Evolutionary conservation across 495 filamentous ascomycete genomes (phyloP), one percentile per base, ranked within the genome.

Genomic region (Aspergillus sclerotiicarbonarius): DNA sequence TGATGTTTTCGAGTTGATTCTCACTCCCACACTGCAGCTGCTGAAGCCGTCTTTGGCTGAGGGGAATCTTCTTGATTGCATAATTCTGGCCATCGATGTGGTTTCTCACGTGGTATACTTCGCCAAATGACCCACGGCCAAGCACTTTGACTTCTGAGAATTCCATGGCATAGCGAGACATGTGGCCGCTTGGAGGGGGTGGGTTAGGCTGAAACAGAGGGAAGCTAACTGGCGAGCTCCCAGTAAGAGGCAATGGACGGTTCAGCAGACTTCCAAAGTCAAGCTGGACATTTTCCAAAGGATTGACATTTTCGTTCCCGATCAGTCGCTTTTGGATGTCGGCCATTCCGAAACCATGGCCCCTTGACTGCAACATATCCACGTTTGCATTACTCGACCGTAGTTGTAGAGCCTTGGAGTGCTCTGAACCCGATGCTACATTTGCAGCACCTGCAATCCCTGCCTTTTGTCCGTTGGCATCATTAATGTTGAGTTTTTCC

Each of bases 1-100:
- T 74, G 30, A 83, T 78, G 47, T 69, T 70, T 54, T 82, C 76
- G 16, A 82, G 67, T 16, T 77, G 72, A 31, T 78, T 75, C 50
- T 78, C 64, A 21, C 68, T 76, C 7, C 80, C 79, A 52, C 69
- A 70, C 21, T 76, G 74, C 44, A 82, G 59, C 54, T 80, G 71
- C 32, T 76, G 71, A 9, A 81, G 67, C 10, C 79, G 71, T 55
- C 63, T 71, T 35, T 78, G 73, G 31, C 73, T 80, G 13, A 83
- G 67, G 12, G 78, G 75, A 10, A 83, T 78, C 55, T 81, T 83
- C 59, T 83, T 83, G 49, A 83, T 67, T 0, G 80, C 80, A 57
- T 83, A 83, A 33, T 71, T 66, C 51, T 78, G 78, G 3, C 74
- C 76, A 52, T 83, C 80, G 6, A 83, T 73, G 37, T 77, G 73